Evolutionary conservation across 345 rosid genomes (phyloP).

Genomic region (Salix purpurea): DNA sequence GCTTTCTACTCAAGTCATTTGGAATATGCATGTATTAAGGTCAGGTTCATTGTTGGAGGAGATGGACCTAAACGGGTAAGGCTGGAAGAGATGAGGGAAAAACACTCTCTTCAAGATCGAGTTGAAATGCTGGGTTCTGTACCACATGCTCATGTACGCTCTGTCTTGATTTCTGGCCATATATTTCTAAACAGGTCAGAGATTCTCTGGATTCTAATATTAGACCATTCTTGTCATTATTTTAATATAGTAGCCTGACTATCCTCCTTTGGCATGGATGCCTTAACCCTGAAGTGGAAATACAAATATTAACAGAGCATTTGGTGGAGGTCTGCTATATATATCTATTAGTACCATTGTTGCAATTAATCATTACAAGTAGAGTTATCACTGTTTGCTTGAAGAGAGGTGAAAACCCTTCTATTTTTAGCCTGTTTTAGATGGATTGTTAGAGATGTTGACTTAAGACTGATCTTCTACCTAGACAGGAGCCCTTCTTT

Average conservation of each 20-base stretch:
- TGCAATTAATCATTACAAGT: neutral
- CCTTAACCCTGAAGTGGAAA: neutral
- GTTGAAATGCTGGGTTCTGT: constrained; percentile 95
- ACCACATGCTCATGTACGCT: constrained; percentile 77
- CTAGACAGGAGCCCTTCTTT: neutral
- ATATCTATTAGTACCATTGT: neutral
- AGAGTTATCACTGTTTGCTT: neutral
- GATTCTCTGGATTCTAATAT: neutral
- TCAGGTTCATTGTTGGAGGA: constrained; percentile 85
- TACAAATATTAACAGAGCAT: neutral
- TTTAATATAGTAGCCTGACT: neutral
- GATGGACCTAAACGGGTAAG: constrained; percentile 94
- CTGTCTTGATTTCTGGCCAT: constrained; percentile 80
- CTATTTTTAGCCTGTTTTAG: neutral
- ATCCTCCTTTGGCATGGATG: neutral
- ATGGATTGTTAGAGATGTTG: neutral
- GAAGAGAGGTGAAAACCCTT: neutral
- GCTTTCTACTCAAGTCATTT: constrained; percentile 9
- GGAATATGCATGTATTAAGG: constrained; percentile 37
- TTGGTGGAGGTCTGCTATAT: neutral
- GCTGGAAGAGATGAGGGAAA: constrained; percentile 95
- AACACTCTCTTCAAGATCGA: constrained; percentile 91
- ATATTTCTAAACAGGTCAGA: constrained; percentile 78
- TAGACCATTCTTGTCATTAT: neutral
- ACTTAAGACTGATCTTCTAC: neutral